Percentiles rank a stretch among this genome's conserved stretches.
Evolutionary conservation across 2,329 filamentous ascomycete species (phyloP).

Genomic region (Fusarium incarnatum): DNA sequence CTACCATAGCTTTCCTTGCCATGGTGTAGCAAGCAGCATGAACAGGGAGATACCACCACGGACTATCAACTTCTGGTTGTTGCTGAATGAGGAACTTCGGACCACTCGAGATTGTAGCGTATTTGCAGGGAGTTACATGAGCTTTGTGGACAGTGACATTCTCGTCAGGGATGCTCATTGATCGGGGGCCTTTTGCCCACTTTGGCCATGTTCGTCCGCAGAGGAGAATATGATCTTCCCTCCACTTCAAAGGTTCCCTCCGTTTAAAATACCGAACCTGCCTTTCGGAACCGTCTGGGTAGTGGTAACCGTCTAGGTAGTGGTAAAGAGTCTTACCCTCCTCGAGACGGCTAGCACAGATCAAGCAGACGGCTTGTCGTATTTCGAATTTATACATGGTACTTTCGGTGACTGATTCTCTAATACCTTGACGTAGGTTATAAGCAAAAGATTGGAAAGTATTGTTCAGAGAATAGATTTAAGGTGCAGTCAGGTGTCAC

Average conservation of each 20-base stretch:
- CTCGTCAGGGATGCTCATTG: not conserved
- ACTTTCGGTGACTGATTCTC: not conserved
- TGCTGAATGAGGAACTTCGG: not conserved
- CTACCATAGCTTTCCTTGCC: not conserved
- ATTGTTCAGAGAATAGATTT: not conserved
- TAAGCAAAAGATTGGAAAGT: not conserved
- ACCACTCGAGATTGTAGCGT: not conserved
- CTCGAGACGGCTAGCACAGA: not conserved
- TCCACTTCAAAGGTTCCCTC: not conserved
- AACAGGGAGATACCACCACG: not conserved
- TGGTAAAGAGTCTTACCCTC: not conserved
- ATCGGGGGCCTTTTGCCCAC: not conserved
- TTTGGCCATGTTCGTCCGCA: not conserved
- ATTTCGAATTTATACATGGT: too few species aligned
- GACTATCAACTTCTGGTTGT: not conserved
- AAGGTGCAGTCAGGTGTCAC: not conserved
- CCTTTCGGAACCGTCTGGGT: too few species aligned
- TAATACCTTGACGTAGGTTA: not conserved
- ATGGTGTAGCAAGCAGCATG: not conserved
- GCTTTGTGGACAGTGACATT: not conserved
- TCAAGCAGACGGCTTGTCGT: not conserved
- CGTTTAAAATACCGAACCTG: too few species aligned
- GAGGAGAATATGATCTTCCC: not conserved
- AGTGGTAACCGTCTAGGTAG: too few species aligned
- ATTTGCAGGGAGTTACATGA: not conserved